phyloP scores from a whole-genome alignment of 371 early-diverging fungal species.

The Synchytrium microbalum region DNA sequence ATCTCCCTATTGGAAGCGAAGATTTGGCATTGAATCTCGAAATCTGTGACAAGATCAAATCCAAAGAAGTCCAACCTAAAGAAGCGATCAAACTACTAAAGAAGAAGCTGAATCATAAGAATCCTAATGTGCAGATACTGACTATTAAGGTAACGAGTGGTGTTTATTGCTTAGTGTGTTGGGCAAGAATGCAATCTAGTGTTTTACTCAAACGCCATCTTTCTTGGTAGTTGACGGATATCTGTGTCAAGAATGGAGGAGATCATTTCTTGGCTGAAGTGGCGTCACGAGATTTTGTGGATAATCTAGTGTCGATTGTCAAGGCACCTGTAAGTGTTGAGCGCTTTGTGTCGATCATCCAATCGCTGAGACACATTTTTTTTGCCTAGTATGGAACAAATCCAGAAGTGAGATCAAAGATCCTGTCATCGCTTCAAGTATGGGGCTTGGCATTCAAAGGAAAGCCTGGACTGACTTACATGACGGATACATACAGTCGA shows the following conservation, averaged over 20 bases:
- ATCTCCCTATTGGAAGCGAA: constrained; percentile 72
- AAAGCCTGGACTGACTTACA: constrained; percentile 63
- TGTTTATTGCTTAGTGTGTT: not conserved
- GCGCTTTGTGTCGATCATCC: not conserved
- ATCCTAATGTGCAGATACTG: constrained; percentile 88
- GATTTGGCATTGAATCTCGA: constrained; percentile 76
- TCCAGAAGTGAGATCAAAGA: constrained; percentile 62
- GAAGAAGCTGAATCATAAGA: constrained; percentile 66
- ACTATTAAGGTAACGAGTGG: constrained; percentile 77
- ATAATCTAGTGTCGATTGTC: constrained; percentile 61
- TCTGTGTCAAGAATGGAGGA: constrained; percentile 91
- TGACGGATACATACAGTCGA: constrained; percentile 61
- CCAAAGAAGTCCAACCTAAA: constrained; percentile 71
- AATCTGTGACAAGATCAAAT: constrained; percentile 83
- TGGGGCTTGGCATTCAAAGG: constrained; percentile 80
- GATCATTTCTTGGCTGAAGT: constrained; percentile 74
- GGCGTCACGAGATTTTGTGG: constrained; percentile 82
- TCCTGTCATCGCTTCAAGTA: constrained; percentile 68
- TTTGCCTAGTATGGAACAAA: constrained; percentile 39
- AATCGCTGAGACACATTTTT: not conserved
- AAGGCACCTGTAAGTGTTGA: constrained; percentile 47
- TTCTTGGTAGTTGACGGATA: constrained; percentile 63
- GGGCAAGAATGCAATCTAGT: not conserved
- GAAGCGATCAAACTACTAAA: constrained; percentile 68
- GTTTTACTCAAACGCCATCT: not conserved